A percentile compares a stretch with the other conserved stretches of the same genome.
phyloP scores from a whole-genome alignment of 768 basidiomycete genomes.

The Infundibulicybe gibba region DNA sequence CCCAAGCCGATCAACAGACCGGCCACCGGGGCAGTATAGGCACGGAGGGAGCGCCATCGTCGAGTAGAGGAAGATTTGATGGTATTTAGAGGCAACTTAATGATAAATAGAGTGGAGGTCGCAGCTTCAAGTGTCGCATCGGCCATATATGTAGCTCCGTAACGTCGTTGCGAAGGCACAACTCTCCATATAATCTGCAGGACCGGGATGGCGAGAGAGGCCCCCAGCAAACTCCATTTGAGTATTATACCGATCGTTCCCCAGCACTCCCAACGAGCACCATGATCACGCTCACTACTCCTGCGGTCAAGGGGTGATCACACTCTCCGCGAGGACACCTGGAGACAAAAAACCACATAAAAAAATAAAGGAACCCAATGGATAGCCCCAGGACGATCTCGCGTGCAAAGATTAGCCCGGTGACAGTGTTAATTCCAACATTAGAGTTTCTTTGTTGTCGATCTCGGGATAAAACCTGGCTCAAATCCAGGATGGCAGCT shows the following conservation, averaged over 20 bases:
- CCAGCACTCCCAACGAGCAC: slow-evolving; percentile 66
- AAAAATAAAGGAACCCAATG: slow-evolving; percentile 56
- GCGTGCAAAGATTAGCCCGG: slow-evolving; percentile 44
- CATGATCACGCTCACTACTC: slow-evolving; percentile 31
- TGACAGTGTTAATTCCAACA: slow-evolving; percentile 19
- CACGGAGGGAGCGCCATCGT: slow-evolving; percentile 38
- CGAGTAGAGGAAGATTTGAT: slow-evolving; percentile 36
- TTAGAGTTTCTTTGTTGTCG: slow-evolving; percentile 18
- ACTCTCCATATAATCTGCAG: slow-evolving; percentile 68
- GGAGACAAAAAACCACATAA: slow-evolving; percentile 67
- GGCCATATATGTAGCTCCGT: slow-evolving; percentile 50
- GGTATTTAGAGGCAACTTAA: slow-evolving; percentile 60
- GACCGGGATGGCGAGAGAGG: slow-evolving; percentile 42
- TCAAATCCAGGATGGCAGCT: slow-evolving; percentile 61
- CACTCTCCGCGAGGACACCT: slow-evolving; percentile 47
- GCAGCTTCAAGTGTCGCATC: slow-evolving; percentile 58
- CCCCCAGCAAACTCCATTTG: slow-evolving; percentile 45
- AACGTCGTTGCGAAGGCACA: slow-evolving; percentile 28
- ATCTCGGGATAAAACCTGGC: slow-evolving; percentile 44
- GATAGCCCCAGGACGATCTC: slow-evolving; percentile 60
- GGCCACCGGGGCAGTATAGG: slow-evolving; percentile 46
- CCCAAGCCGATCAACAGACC: slow-evolving; percentile 50
- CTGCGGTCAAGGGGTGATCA: not conserved
- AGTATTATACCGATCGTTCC: slow-evolving; percentile 49
- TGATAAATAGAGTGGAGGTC: slow-evolving; percentile 52